Base-by-base conservation (phyloP, 139 green algal genomes). In the Auxenochlorella pyrenoidosa region DNA sequence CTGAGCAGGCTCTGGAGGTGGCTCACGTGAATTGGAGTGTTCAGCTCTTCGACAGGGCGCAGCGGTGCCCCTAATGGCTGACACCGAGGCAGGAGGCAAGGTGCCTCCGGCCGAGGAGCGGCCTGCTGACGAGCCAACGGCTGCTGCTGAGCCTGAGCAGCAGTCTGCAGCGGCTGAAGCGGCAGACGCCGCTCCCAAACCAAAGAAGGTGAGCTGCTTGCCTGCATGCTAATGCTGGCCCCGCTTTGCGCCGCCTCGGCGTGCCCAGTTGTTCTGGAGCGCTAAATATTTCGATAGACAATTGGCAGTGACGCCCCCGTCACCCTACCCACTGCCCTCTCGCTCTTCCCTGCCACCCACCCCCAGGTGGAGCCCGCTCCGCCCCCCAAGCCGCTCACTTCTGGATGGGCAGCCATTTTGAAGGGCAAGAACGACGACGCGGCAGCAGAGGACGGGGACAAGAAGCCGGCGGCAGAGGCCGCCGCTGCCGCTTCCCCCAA, bases 401-500 rank as follows among this genome's bases (percentile, higher is more conserved):
- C 86, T 12, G 77, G 77, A 22, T 90, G 86, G 86, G 68, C 86
- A 12, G 86, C 86, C 47, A 70, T 90, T 34, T 44, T 90, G 32
- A 90, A 90, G 65, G 78, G 77, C 30, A 85, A 85, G 63, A 10
- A 19, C 28, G 80, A 85, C n/a, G 34, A 18, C 10, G 70, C 70
- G 66, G 70, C 70, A 76, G 70, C 70, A 41, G 70, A 34, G 66
- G 70, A 44, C 70, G 34, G 40, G 34, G 36, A 26, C 70, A 76
- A 41, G 12, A 83, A 79, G 43, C 40, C 40, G 47, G 58, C 68
- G 3, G 58, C 47, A 28, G 44, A 43, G 19, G n/a, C 0, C 15
- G 58, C 26, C 47, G 75, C 28, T 47, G 43, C 28, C 81, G 70
- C 70, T 13, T 63, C 54, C 54, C 54, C 70, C 34, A 76, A 76